Evolutionary conservation across 257 asterid genomes (phyloP), one percentile per base, ranked within the genome.

Genomic region (Rauvolfia tetraphylla): DNA sequence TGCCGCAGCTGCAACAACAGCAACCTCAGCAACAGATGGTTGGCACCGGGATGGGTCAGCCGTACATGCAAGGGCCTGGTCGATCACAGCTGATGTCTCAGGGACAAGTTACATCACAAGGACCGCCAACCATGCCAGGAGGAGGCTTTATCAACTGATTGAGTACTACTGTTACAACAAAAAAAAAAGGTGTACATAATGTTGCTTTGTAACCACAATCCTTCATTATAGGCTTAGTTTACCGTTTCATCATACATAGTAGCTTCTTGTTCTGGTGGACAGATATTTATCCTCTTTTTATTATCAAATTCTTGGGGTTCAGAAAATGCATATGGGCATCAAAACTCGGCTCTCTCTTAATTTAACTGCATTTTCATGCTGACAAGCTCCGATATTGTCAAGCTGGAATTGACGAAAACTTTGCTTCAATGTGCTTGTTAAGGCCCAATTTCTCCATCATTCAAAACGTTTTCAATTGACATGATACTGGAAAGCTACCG

Each of bases 101-200:
- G 83, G 96, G 92, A 76, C 97, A 89, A 80, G 92, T 84, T 76
- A 80, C 98, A 7, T 90, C 98, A 17, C 97, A 87, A 78, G 95
- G 97, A 56, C 82, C 76, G 33, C 81, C 91, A 33, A 87, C 76
- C 82, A 83, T 89, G 89, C 78, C 92, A 0, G 92, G 96, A 54
- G 96, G 97, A 33, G 79, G 84, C 75, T 95, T 91, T 77, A 88
- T 95, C 86, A 85, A 84, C 79, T 86, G 67, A 82, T 68, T 25
- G 29, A 12, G 5, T n/a, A 27, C 25, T 18, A 59, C 34, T 29
- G 18, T 11, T 62, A 12, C 68, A 1, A n/a, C 25, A 12, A 59
- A 20, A 12, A 20, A 12, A 59, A 23, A 23, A 1, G 14, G 31
- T 56, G 31, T 56, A 56, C 0, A 56, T 23, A 6, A 29, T 58